Evolutionary conservation across 352 stramenopile species (phyloP), one percentile per base, ranked within the genome.

Genomic region (Globisporangium nagaii): DNA sequence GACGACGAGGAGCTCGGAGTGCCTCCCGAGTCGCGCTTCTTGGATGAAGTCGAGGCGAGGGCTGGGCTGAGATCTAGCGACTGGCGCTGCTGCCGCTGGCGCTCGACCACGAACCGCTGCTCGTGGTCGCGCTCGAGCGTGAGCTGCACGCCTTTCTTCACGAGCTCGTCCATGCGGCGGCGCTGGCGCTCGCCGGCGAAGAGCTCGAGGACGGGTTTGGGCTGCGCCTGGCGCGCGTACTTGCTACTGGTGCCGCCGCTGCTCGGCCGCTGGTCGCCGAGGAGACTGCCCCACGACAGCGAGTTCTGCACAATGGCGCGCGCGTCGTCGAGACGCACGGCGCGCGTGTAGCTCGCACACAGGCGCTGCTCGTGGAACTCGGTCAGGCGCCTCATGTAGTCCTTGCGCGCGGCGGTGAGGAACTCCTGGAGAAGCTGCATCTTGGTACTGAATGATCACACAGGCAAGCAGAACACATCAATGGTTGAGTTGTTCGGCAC

Each of bases 261-360:
- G 10, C 41, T 58, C 20, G n/a, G 46, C 27, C 22, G 58, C 44
- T 53, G 43, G 27, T 73, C 63, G 1, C 32, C 30, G 6, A 76
- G 37, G 34, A 71, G 42, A 34, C 28, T 60, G 20, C 60, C 59
- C 70, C 78, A 80, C 10, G 60, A 73, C 19, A 68, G 56, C 0
- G 67, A 72, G 43, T 66, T 77, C 46, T 93, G 82, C 0, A 90
- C 77, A 39, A 93, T 90, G 3, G 77, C 79, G 6, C 77, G 74
- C 6, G 79, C 82, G 53, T 90, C 79, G 42, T 86, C 75, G 28
- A 90, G 54, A 31, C 77, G 76, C 7, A 89, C 72, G 58, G 87
- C 68, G 31, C 72, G 74, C 17, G 79, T 34, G 46, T 83, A 88
- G 46, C 58, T 76, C 9, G 73, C 67, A 27, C 74, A 84, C 0